Evolutionary conservation across 495 filamentous ascomycete species (phyloP), one percentile per base, ranked within the genome.

Genomic region (Cercophora sp.): DNA sequence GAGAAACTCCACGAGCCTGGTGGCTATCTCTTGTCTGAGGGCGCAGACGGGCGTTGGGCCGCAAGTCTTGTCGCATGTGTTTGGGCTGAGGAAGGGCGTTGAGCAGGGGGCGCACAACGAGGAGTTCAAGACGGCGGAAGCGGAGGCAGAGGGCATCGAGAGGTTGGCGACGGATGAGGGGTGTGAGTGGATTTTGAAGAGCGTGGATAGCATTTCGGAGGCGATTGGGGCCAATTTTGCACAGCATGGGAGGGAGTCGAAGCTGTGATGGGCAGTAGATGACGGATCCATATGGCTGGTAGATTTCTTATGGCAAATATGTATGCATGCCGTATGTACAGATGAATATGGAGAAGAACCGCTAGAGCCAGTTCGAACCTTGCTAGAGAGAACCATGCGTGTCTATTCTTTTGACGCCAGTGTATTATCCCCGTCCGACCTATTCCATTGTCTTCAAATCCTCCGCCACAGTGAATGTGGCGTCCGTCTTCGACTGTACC

Each of bases 21-120:
- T 88, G 5, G 87, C 86, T 0, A 71, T 91, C 27, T 70, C 86
- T 9, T 87, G 82, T 62, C 58, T 91, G 60, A 65, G 87, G 16
- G 78, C 87, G 42, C 87, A 91, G 71, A 83, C 82, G 9, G 87
- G 87, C 1, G 87, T 90, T 3, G 87, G 82, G 1, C 87, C 87
- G 19, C 87, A 91, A 72, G 86, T 91, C 5, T 67, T 82, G 5
- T 85, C 80, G 52, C 87, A 91, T 69, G 71, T 91, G 0, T 89
- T 86, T 71, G 87, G 86, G 3, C 57, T 88, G 62, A 62, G 84
- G 36, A 91, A 91, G 72, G 85, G 79, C 11, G 72, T 83, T 19
- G 84, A 87, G 54, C 82, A 88, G 72, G 85, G 82, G 5, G 74
- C 64, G 19, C 81, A 75, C 68, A 62, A 62, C 20, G 72, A 68